Evolutionary conservation across 805 yeast species (phyloP), one percentile per base, ranked within the genome.

Genomic region (Yamadazyma tumulicola): DNA sequence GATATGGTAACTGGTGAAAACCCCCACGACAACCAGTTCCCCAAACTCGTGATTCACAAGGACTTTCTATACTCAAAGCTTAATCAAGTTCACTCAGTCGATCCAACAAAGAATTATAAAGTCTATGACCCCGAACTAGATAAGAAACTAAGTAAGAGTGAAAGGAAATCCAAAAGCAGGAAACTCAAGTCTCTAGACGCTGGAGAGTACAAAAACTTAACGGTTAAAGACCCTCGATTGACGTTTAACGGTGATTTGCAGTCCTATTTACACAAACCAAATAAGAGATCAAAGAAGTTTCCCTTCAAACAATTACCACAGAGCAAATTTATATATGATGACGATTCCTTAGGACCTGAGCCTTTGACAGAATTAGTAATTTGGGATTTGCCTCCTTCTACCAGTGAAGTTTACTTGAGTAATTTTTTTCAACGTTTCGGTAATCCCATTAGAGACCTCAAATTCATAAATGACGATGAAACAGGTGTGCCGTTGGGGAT

Each of bases 401-500:
- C 74, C n/a, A 68, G 72, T 28, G 74, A 76, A 31, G 34, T 55
- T 4, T 67, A 66, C 41, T 49, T 67, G 19, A 44, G 52, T 12
- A 77, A 81, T 41, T 78, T 74, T 43, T 74, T 85, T 43, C 69
- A 69, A 26, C 58, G 71, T 16, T 82, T 66, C 57, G 96, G 96
- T 3, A 72, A 70, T 19, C 49, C 65, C 4, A 67, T 88, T 4
- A 67, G 72, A 18, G 77, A 75, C 25, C 59, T 82, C 31, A 74
- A 75, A 39, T 66, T 77, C 39, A 64, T 81, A 7, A 75, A 71
- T 37, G 93, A 88, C 50, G 85, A 91, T 0, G 65, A 68, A 15
- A 79, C 85, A 28, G 95, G 88, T 2, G 82, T 80, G 13, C 89
- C 95, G 0, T 56, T 88, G 26, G 93, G 95, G 7, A 64, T 87